Conservation (phyloP, 2,329 filamentous ascomycete species). For the Aschersonia sp. region DNA sequence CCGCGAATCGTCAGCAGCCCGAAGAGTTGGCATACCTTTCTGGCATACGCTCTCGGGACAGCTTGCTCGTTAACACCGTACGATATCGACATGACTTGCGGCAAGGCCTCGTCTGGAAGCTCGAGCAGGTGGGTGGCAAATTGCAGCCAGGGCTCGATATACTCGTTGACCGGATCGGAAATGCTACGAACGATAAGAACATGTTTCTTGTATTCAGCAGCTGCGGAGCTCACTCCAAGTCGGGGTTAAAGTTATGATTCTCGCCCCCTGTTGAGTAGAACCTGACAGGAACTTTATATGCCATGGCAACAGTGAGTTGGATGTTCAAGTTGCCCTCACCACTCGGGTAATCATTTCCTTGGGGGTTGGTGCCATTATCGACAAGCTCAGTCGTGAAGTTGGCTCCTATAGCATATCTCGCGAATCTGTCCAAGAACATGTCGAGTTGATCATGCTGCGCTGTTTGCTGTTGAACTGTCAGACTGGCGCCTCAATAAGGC, state of each 20-base stretch:
- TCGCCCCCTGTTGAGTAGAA: constrained; percentile 17
- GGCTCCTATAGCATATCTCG: constrained; percentile 32
- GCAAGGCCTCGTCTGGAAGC: constrained; percentile 37
- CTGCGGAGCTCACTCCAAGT: constrained; percentile 17
- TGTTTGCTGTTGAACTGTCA: constrained; percentile 22
- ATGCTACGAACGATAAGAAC: constrained; percentile 7
- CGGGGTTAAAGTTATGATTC: constrained; percentile 14
- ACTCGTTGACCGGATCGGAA: constrained; percentile 15
- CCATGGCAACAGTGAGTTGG: constrained; percentile 19
- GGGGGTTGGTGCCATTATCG: constrained; percentile 37
- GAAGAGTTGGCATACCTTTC: constrained; percentile 38
- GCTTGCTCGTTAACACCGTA: constrained; percentile 57
- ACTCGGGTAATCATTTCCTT: constrained; percentile 18
- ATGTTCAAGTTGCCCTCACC: constrained; percentile 23
- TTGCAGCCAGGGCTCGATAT: constrained; percentile 53
- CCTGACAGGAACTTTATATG: constrained; percentile 18
- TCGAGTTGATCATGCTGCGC: constrained; percentile 39
- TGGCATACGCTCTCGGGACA: constrained; percentile 42
- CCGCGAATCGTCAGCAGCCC: constrained; percentile 50
- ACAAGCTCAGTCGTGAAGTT: constrained; percentile 44
- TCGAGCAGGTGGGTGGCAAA: constrained; percentile 45
- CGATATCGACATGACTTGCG: constrained; percentile 51
- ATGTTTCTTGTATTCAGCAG: not conserved
- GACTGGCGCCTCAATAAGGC: not conserved
- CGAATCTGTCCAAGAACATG: constrained; percentile 38